Conservation (phyloP, 2,329 filamentous ascomycete species). For the Clarireedia monteithiana region DNA sequence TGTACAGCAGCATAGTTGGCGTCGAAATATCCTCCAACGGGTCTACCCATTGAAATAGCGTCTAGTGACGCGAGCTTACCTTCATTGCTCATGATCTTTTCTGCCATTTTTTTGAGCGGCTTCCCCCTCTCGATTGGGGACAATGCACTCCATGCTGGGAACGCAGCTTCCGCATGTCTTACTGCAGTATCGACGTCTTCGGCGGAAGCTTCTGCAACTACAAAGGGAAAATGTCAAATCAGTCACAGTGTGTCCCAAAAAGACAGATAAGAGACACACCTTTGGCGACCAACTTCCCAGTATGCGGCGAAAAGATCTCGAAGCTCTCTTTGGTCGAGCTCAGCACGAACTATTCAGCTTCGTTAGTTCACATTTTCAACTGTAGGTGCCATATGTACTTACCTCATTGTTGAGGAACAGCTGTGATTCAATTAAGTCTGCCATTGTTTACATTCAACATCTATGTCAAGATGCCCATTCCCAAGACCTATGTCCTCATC, state of each 20-base stretch:
- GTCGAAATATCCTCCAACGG: constrained; percentile 27
- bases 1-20: constrained; percentile 14
- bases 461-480: no score
- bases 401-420: background rate
- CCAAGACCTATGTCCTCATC: no score
- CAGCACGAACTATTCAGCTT: constrained; percentile 32
- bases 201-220: constrained; percentile 38
- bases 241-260: background rate
- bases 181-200: constrained; percentile 38
- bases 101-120: constrained; percentile 39
- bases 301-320: constrained; percentile 36
- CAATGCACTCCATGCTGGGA: constrained; percentile 38
- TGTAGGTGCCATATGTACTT: background rate
- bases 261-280: background rate
- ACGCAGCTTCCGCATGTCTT: constrained; percentile 36
- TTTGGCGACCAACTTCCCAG: constrained; percentile 32
- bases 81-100: constrained; percentile 34
- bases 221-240: background rate
- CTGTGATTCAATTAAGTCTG: no score
- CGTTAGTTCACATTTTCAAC: no score
- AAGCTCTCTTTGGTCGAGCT: constrained; percentile 39
- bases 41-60: constrained; percentile 31
- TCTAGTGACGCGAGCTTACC: constrained; percentile 39
- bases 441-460: no score
- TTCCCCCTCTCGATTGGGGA: constrained; percentile 33